Base-by-base conservation (phyloP, 108 stramenopile species). In the Hondaea fermentalgiana region DNA sequence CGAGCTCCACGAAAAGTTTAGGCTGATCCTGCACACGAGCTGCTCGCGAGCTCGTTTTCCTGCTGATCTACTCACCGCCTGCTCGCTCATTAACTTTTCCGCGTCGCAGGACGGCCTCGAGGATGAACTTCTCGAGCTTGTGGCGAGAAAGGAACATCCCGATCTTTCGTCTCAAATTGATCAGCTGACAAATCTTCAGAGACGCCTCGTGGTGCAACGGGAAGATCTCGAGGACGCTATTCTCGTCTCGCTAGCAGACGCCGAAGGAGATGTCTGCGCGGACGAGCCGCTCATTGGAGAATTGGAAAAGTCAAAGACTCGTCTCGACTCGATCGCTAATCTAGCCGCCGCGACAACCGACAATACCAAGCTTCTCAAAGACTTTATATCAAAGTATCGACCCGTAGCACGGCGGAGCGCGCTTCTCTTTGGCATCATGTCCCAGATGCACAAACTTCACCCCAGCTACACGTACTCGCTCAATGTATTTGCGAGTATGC, bases 211-310 rank as follows among this genome's bases (percentile, higher is more conserved):
- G 71, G 96, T 96, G 89, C 95, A 94, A 87, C 95, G 96, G 87
- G 95, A 95, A 90, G 95, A 96, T 89, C 94, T 96, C 23, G 96
- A 96, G 90, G 96, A 96, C 89, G 91, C 90, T 60, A 96, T 96
- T 29, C 88, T 96, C 44, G 90, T 87, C 76, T 95, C 93, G 76
- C 89, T 96, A 4, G 95, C 95, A n/a, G 93, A 89, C 12, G 95
- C 95, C 3, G 94, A 96, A 87, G 96, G 96, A 43, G 95, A 94
- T 47, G 92, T 94, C 35, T 95, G 94, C 28, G 94, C 95, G 64
- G 95, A 95, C 58, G 94, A 93, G 4, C 93, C 94, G 42, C 88
- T 96, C 19, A 96, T 96, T 59, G 95, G 95, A 59, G 94, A 93
- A 4, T 91, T 96, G 35, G 96, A 96, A 91, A 90, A 93, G 25